A percentile compares a stretch with the other conserved stretches of the same genome.
These are phyloP conservation scores for Trichothecium sympodiale DNA, from an alignment of 2,329 filamentous ascomycete species.

Conservation along the genomic window DNA sequence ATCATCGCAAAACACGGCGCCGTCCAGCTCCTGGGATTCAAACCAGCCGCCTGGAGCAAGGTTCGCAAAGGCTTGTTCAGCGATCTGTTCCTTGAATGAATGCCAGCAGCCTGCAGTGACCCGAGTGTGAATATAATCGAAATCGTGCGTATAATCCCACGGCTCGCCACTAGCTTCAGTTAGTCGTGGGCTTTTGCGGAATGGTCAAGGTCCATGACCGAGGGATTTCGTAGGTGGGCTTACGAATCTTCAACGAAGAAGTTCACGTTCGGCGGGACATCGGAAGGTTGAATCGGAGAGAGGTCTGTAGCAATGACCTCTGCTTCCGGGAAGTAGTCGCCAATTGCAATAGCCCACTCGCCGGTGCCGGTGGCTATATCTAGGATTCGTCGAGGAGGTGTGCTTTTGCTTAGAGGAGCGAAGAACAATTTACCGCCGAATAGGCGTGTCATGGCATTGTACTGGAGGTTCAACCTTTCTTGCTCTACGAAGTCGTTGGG, in stretches of 20 bases:
- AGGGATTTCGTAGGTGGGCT: constrained; percentile 7
- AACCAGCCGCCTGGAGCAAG: constrained; percentile 42
- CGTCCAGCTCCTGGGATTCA: constrained; percentile 39
- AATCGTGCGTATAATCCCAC: constrained; percentile 41
- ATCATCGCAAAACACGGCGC: constrained; percentile 30
- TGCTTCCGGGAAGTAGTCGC: constrained; percentile 47
- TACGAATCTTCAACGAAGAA: constrained; percentile 60
- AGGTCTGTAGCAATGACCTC: constrained; percentile 54
- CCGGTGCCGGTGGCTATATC: constrained; percentile 36
- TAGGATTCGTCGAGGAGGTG: constrained; percentile 17
- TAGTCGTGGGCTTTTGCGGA: not conserved
- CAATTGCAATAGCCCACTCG: constrained; percentile 58
- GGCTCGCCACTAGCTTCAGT: constrained; percentile 27
- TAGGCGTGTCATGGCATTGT: constrained; percentile 23
- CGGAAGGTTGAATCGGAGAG: constrained; percentile 53
- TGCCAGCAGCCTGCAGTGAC: constrained; percentile 38
- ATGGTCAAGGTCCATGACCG: not conserved
- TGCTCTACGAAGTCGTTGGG: constrained; percentile 32
- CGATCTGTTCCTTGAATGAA: constrained; percentile 35
- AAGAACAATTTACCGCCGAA: constrained; percentile 30
- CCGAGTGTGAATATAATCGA: constrained; percentile 45
- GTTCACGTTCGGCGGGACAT: constrained; percentile 61
- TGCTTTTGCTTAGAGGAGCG: constrained; percentile 24
- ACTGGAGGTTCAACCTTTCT: constrained; percentile 29
- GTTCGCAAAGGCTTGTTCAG: constrained; percentile 38